phyloP scores from a whole-genome alignment of 2,329 filamentous ascomycete species.

The Fusarium neocosmosporiellum region DNA sequence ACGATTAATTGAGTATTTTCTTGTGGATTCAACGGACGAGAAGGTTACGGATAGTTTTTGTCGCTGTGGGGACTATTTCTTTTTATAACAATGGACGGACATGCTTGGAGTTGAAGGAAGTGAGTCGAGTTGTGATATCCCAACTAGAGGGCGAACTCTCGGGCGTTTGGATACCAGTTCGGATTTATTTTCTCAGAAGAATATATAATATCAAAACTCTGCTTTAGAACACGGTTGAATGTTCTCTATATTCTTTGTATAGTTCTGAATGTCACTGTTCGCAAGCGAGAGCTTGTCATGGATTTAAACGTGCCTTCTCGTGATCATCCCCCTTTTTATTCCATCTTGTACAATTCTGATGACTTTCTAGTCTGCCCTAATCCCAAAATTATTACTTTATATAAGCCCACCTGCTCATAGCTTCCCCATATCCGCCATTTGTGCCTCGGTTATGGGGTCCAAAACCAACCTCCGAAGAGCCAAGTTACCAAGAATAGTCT shows the following conservation, averaged over 20 bases:
- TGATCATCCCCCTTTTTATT: neutral
- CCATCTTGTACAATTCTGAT: neutral
- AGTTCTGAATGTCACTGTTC: neutral
- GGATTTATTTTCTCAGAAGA: neutral
- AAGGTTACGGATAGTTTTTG: neutral
- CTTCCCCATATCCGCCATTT: neutral
- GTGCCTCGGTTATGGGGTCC: slow-evolving; percentile 11
- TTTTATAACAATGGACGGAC: neutral
- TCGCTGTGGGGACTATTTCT: neutral
- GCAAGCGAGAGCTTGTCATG: neutral
- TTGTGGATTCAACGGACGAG: neutral
- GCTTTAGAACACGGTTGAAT: too few species aligned
- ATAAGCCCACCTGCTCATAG: neutral
- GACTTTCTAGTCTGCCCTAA: neutral
- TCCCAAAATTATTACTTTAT: neutral
- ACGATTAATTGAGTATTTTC: neutral
- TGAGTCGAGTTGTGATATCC: neutral
- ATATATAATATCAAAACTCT: neutral
- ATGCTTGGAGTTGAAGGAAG: neutral
- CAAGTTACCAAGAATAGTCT: slow-evolving; percentile 1
- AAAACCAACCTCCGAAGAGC: slow-evolving; percentile 1
- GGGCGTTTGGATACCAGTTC: neutral
- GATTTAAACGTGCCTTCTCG: neutral
- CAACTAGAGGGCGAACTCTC: neutral
- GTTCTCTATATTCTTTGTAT: neutral